These are phyloP conservation scores for Populus hybrid DNA, from an alignment of 441 rosid genomes.

Conservation along the genomic window DNA sequence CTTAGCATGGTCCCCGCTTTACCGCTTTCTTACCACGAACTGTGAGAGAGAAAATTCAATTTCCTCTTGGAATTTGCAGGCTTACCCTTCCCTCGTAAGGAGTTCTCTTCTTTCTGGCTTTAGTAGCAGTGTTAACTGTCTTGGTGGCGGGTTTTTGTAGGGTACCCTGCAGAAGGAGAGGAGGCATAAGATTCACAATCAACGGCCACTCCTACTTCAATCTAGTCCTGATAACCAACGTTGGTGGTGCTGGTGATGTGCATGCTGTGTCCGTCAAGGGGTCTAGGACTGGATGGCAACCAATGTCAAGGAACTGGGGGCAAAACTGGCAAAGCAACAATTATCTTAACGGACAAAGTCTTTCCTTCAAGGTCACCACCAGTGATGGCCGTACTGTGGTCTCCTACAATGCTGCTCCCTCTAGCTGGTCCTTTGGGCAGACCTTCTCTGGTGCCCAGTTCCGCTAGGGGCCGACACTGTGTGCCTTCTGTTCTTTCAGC, in stretches of 20 bases:
- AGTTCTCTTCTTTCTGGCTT: not conserved
- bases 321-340: conserved; percentile 61
- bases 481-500: too few species aligned
- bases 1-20: too few species aligned
- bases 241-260: conserved; percentile 16
- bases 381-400: conserved; percentile 37
- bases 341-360: conserved; percentile 41
- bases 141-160: conserved; percentile 13
- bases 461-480: not conserved
- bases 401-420: conserved; percentile 38
- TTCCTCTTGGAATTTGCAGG: too few species aligned
- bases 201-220: conserved; percentile 52
- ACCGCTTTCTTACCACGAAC: too few species aligned
- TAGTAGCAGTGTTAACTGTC: not conserved
- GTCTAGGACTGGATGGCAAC: conserved; percentile 36
- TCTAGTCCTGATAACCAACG: conserved; percentile 43
- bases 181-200: conserved; percentile 50
- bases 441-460: conserved; percentile 26
- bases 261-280: conserved; percentile 39
- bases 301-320: conserved; percentile 59
- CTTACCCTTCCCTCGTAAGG: too few species aligned
- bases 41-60: too few species aligned
- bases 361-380: conserved; percentile 46
- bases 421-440: conserved; percentile 48
- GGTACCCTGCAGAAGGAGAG: conserved; percentile 37